Conservation (phyloP, 352 stramenopile species). For the Globisporangium middletonii region DNA sequence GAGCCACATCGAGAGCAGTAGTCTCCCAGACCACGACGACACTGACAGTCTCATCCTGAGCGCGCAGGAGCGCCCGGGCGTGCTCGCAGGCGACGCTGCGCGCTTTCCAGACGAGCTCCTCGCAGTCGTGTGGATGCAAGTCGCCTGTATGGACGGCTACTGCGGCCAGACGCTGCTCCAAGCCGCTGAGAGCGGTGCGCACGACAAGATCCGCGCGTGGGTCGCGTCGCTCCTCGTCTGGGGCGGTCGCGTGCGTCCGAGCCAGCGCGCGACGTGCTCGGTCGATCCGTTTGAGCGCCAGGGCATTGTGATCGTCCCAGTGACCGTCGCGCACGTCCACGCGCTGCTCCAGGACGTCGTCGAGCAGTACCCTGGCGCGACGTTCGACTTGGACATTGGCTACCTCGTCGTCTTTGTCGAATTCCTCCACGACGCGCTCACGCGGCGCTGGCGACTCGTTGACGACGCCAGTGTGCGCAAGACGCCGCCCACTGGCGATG, state of each 20-base stretch:
- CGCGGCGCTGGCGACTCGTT: constrained; percentile 40
- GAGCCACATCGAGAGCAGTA: no score
- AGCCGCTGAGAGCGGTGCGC: constrained; percentile 59
- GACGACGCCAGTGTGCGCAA: constrained; percentile 21
- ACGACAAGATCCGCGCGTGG: constrained; percentile 81
- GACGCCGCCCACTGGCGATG: constrained; percentile 7
- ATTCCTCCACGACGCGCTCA: constrained; percentile 64
- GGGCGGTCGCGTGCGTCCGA: constrained; percentile 43
- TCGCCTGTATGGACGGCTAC: constrained; percentile 74
- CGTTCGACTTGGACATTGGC: constrained; percentile 72
- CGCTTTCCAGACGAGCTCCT: constrained; percentile 63
- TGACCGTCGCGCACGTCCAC: constrained; percentile 53
- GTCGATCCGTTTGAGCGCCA: constrained; percentile 64
- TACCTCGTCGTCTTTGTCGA: constrained; percentile 72
- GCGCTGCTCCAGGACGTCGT: constrained; percentile 39
- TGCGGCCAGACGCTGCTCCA: constrained; percentile 79
- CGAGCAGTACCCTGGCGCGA: constrained; percentile 51
- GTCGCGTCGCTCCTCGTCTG: constrained; percentile 67
- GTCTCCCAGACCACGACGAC: not conserved
- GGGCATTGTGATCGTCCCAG: constrained; percentile 57
- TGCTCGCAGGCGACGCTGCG: constrained; percentile 17
- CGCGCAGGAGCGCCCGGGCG: constrained; percentile 7
- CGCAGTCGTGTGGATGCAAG: constrained; percentile 76
- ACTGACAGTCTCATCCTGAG: not conserved
- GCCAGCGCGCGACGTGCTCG: constrained; percentile 27